Evolutionary conservation across 169 alveolate genomes (phyloP).

Genomic region (Plasmodium fragile): DNA sequence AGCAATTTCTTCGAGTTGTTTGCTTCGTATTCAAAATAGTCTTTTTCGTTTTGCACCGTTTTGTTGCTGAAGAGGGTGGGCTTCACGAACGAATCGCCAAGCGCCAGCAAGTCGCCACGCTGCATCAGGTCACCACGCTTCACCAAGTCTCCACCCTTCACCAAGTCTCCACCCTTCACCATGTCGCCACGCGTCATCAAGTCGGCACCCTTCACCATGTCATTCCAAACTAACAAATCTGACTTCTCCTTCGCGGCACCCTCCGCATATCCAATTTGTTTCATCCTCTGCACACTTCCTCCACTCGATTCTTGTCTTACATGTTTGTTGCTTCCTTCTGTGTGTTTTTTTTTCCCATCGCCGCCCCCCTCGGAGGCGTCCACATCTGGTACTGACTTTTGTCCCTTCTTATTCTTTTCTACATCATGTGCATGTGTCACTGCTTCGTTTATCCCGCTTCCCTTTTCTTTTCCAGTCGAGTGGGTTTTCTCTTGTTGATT

Average conservation of each 20-base stretch:
- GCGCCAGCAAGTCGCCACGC: neutral
- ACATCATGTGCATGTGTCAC: neutral
- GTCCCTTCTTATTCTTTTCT: neutral
- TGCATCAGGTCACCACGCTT: neutral
- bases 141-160: neutral
- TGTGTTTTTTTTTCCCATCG: neutral
- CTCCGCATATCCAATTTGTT: neutral
- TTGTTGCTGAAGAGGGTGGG: neutral
- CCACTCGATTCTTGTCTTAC: neutral
- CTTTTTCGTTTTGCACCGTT: neutral
- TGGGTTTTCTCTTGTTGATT: neutral
- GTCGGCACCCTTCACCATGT: neutral
- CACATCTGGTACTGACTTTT: neutral
- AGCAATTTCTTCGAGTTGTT: conserved; percentile 8
- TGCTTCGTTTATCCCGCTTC: neutral
- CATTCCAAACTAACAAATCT: too few species aligned
- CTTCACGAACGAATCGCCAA: neutral
- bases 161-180: neutral
- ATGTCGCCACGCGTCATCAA: neutral
- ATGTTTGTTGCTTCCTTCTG: neutral
- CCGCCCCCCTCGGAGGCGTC: neutral
- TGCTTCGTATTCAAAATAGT: conserved; percentile 4
- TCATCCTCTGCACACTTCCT: neutral
- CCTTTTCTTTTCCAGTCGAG: neutral
- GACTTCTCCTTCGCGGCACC: neutral